Evolutionary conservation across 306 rosid species (phyloP), one percentile per base, ranked within the genome.

Genomic region (Quercus suber): DNA sequence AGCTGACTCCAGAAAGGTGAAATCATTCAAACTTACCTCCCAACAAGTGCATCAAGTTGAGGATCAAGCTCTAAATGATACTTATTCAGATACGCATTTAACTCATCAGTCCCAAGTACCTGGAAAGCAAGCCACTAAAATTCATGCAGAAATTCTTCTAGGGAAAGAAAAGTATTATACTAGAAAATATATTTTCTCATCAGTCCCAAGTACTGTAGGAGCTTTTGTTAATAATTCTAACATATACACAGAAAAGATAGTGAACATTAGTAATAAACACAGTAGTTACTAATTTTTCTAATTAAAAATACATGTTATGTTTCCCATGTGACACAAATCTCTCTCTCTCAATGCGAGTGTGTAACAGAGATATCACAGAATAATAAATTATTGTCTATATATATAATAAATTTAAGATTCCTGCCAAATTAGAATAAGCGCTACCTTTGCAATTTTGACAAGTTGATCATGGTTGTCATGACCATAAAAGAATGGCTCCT

Each of bases 401-500:
- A 41, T n/a, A 57, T 37, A 7, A 59, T 43, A 37, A 57, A 41
- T n/a, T 64, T 37, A 11, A 59, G 68, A 55, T 81, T 82, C 60
- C 9, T 64, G 28, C 80, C 53, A 81, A 76, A 84, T 43, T 10
- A 43, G 25, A 52, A 73, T 25, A 21, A 55, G 68, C 30, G 73
- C 85, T 87, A 93, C 97, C 97, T 93, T 91, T 73, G 96, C 94
- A 76, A 93, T 93, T 85, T 93, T 93, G 63, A 93, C 94, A 82
- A 93, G 94, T 80, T 93, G 97, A 74, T 93, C 96, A 8, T 89
- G 92, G 90, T 96, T 96, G 96, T 96, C 99, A 27, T 93, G 98
- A 21, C 99, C 99, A 86, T 90, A 93, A 83, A 96, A 93, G 90
- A 96, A 96, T 30, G 99, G 99, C 71, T 96, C 99, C 93, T 96